Conservation (phyloP, 2,329 filamentous ascomycete species). For the Pseudocercospora musae region DNA sequence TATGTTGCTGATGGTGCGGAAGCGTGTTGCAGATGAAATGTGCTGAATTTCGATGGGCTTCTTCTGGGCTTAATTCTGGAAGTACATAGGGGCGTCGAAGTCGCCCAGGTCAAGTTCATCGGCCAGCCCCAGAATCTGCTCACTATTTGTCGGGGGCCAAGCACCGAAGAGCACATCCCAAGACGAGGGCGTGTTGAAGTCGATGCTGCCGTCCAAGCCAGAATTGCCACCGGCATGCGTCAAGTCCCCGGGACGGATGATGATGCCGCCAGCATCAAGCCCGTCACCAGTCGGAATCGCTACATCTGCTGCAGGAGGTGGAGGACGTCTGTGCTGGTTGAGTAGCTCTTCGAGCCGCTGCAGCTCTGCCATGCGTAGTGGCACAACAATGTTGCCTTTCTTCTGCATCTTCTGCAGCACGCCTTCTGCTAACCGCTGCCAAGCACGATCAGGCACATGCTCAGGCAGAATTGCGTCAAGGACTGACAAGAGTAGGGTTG, state of each 20-base stretch:
- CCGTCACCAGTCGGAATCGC: background rate
- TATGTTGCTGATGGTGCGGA: no score
- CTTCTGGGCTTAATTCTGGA: background rate
- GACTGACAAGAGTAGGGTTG: conserved; percentile 19
- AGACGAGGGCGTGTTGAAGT: background rate
- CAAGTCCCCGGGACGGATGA: background rate
- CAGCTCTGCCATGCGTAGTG: conserved; percentile 20
- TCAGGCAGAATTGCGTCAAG: conserved; percentile 21
- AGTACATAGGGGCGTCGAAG: background rate
- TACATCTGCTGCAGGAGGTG: background rate
- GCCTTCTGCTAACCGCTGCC: conserved; percentile 14
- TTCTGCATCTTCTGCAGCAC: conserved; percentile 24
- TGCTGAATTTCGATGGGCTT: no score
- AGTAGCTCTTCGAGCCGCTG: conserved; percentile 17
- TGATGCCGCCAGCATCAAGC: background rate
- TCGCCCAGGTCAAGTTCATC: background rate
- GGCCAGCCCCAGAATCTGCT: background rate
- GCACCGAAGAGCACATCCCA: conserved; percentile 1
- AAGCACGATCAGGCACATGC: conserved; percentile 16
- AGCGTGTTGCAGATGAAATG: no score
- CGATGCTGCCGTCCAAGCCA: background rate
- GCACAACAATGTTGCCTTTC: conserved; percentile 22
- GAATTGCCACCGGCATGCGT: background rate
- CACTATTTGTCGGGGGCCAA: background rate
- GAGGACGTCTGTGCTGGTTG: background rate